phyloP scores from a whole-genome alignment of 2,329 filamentous ascomycete species.

The Monosporascus sp. region DNA sequence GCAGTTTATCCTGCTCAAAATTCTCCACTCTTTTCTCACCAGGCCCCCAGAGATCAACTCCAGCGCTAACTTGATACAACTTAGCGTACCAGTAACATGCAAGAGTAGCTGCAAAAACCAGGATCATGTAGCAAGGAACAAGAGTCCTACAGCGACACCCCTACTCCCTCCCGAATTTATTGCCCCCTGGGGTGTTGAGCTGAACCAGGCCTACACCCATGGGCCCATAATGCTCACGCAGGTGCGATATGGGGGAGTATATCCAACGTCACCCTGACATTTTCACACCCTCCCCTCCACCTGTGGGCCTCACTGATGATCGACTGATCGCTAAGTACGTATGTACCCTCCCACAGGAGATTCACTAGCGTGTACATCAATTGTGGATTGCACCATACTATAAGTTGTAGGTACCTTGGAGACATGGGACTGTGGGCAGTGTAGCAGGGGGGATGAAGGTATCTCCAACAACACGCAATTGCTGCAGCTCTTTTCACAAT shows the following conservation, averaged over 20 bases:
- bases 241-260: neutral
- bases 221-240: neutral
- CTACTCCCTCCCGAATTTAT: neutral
- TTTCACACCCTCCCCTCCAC: neutral
- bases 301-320: neutral
- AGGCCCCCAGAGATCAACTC: conserved; percentile 10
- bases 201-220: neutral
- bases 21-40: conserved; percentile 18
- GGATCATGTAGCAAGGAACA: conserved; percentile 2
- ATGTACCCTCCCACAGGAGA: neutral
- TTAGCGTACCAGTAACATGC: conserved; percentile 18
- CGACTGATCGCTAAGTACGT: neutral
- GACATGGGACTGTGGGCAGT: neutral
- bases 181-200: neutral
- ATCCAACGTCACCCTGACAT: neutral
- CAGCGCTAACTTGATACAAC: conserved; percentile 21
- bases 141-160: conserved; percentile 1
- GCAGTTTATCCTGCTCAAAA: conserved; percentile 11
- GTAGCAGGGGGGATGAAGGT: neutral
- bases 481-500: neutral
- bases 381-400: neutral
- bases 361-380: neutral
- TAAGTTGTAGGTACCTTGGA: neutral
- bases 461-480: neutral
- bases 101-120: conserved; percentile 19